Base-by-base conservation (phyloP, 495 filamentous ascomycete species). In the Hyphodiscus hymeniophilus region DNA sequence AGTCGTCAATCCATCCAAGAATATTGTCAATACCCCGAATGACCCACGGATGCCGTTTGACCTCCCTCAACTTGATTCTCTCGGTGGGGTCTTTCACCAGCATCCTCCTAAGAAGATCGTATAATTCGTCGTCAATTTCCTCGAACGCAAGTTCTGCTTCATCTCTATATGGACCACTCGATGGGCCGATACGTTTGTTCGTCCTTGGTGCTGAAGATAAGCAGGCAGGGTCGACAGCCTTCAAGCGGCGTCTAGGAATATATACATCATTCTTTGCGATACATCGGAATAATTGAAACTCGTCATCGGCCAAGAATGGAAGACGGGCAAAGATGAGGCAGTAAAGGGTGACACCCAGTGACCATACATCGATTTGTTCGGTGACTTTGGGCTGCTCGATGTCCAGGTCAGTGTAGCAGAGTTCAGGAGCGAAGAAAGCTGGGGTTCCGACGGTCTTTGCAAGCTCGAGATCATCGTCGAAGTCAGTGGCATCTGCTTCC, bases 391-490 rank as follows among this genome's bases (percentile, higher is more conserved):
- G 74, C 50, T 72, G 72, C 30, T 67, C 60, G 31, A 63, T 52
- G 46, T 61, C 69, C 2, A 70, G 51, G 43, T 87, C 84, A 6
- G 85, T 89, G 58, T 88, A 88, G 65, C 94, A 97, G n/a, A 99
- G 76, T 61, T 99, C 92, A 3, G 92, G 92, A 3, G 92, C 92
- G 60, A 96, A 99, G 68, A 99, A 97, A 5, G 91, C 91, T 17
- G 91, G 90, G 11, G 92, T 99, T 16, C 92, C 92, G 18, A 96
- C 92, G 28, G 94, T 99, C 69, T 97, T 99, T 31, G 94, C 89
- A 18, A 99, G 70, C 56, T 97, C 92, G 44, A 91, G 77, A 28
- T 94, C 90, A 63, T 94, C 87, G 56, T 95, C 87, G 38, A 91
- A 73, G 55, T 92, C 86, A 3, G 75, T 75, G 11, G 86, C 84